phyloP scores from a whole-genome alignment of 768 basidiomycete species.

The Pisolithus tinctorius region DNA sequence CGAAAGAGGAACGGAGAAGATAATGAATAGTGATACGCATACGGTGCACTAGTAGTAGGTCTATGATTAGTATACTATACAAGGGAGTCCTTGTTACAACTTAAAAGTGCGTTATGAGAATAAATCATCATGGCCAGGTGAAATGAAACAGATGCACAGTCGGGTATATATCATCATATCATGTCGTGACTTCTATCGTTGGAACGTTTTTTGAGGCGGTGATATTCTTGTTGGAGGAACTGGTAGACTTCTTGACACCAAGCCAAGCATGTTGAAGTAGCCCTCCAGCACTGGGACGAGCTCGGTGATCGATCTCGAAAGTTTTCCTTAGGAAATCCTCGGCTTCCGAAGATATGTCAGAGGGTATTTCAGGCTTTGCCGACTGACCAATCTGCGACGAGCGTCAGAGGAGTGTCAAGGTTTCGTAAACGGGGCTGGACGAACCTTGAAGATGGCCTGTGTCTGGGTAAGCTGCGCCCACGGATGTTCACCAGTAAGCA shows the following conservation, averaged over 20 bases:
- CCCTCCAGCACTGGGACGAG: slow-evolving; percentile 72
- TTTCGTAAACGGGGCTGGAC: slow-evolving; percentile 1
- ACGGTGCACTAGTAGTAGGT: background rate
- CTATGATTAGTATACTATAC: background rate
- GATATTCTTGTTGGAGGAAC: slow-evolving; percentile 18
- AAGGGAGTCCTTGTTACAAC: background rate
- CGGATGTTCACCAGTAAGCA: slow-evolving; percentile 94
- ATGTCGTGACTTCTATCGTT: slow-evolving; percentile 25
- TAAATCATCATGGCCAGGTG: slow-evolving; percentile 1
- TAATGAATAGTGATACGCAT: slow-evolving; percentile 4
- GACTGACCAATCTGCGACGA: slow-evolving; percentile 78
- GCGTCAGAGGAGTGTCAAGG: background rate
- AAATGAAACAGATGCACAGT: background rate
- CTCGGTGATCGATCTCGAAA: slow-evolving; percentile 79
- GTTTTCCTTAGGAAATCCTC: slow-evolving; percentile 81
- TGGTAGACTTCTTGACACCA: slow-evolving; percentile 28
- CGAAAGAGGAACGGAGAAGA: slow-evolving; percentile 15
- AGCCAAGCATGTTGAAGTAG: slow-evolving; percentile 76
- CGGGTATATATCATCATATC: background rate
- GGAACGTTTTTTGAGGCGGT: slow-evolving; percentile 13
- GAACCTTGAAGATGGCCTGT: slow-evolving; percentile 97
- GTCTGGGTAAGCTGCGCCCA: slow-evolving; percentile 96
- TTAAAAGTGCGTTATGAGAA: background rate
- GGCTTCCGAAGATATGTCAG: slow-evolving; percentile 86
- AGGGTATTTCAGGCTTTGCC: slow-evolving; percentile 80